Conservation (phyloP, 192 early-diverging fungal species). For the Paraglomus occultum region DNA sequence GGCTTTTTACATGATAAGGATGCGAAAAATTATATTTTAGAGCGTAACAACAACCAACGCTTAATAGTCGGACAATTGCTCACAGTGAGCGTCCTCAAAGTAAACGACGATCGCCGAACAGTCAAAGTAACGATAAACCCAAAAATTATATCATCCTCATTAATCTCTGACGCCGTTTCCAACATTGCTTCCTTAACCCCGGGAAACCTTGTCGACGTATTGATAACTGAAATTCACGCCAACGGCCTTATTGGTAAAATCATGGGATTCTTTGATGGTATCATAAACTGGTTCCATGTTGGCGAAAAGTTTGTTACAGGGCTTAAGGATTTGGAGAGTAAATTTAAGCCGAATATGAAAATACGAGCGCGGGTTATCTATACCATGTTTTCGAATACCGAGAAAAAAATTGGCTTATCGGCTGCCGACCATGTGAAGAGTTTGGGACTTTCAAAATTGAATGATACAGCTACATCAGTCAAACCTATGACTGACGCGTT, state of each 20-base stretch:
- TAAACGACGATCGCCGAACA: conserved; percentile 62
- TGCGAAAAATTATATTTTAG: conserved; percentile 60
- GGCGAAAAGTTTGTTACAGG: conserved; percentile 39
- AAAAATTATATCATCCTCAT: conserved; percentile 49
- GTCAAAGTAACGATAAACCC: conserved; percentile 68
- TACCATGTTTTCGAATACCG: conserved; percentile 61
- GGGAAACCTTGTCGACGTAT: conserved; percentile 68
- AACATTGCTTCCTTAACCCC: conserved; percentile 78
- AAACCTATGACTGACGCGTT: conserved; percentile 49
- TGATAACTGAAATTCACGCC: conserved; percentile 60
- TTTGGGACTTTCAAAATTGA: conserved; percentile 31
- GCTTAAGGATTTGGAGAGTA: conserved; percentile 47
- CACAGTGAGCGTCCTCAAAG: conserved; percentile 57
- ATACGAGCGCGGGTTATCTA: conserved; percentile 73
- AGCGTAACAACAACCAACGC: conserved; percentile 56
- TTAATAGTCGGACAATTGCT: conserved; percentile 77
- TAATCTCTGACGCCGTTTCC: conserved; percentile 46
- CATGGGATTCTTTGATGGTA: conserved; percentile 82
- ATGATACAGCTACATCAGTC: conserved; percentile 23
- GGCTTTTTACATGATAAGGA: conserved; percentile 76
- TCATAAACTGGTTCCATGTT: conserved; percentile 61
- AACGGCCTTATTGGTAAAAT: conserved; percentile 70
- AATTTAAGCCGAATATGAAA: conserved; percentile 60
- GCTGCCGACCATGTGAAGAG: conserved; percentile 55
- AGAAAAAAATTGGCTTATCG: conserved; percentile 61